Base-by-base conservation (phyloP, 768 basidiomycete genomes). In the Suillus occidentalis region DNA sequence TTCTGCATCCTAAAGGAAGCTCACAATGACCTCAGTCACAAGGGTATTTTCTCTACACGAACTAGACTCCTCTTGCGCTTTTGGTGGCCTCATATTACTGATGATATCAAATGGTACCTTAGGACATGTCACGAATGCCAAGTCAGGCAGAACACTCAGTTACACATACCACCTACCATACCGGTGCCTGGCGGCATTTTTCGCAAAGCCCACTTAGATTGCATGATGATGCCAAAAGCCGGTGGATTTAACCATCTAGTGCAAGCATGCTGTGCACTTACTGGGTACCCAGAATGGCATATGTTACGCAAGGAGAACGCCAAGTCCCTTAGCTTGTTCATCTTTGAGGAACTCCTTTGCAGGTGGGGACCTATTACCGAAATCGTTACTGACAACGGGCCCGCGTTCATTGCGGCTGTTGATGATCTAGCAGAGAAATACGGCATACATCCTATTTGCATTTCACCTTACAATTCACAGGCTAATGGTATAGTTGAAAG, bases 161-260 rank as follows among this genome's bases (percentile, higher is more conserved):
- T 66, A 0, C 65, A 66, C 2, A 66, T 66, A 7, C 62, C 55
- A 0, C 62, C 43, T 0, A 45, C 47, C 0, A 3, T 28, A 28
- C 28, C 28, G 3, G 10, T 65, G 1, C 61, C 36, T 0, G 52
- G 52, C 0, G 18, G 52, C 0, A 16, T 28, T 53, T 10, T 53
- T 31, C 16, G 28, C 1, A 53, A 14, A 9, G 52, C 8, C 1
- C 52, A 53, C 2, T 18, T 53, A 0, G 18, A 53, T 9, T 61
- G 40, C 0, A 67, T 69, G 57, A 18, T 64, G 0, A 67, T 69
- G 68, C 61, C 50, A n/a, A 0, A 36, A 13, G 40, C 52, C 0
- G 14, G 42, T 0, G n/a, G 65, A 0, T 68, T 62, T 16, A 4
- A 25, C 0, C 76, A 67, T 12, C 72, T 80, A 7, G 67, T 67